Percentiles rank a stretch among this genome's conserved stretches.
These are phyloP conservation scores for Phaeosphaeria sp. DNA, from an alignment of 2,329 filamentous ascomycete genomes.

Conservation along the genomic window DNA sequence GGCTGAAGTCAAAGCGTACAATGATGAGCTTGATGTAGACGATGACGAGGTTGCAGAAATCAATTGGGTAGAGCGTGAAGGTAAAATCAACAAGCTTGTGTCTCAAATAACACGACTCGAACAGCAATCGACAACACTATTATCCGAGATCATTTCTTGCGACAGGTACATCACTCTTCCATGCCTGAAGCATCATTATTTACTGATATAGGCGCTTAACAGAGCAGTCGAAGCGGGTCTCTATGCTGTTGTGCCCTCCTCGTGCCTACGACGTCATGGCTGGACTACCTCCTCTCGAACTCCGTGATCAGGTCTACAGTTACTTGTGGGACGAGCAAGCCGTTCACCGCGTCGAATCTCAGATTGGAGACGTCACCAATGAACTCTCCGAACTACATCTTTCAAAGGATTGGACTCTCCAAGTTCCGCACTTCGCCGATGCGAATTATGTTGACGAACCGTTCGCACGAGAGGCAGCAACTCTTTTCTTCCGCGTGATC, in stretches of 20 bases:
- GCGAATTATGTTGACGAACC: constrained; percentile 1
- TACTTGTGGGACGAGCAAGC: constrained; percentile 5
- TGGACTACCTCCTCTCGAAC: constrained; percentile 8
- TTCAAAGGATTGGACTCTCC: background rate
- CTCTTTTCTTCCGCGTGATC: constrained; percentile 7
- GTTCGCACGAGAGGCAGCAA: constrained; percentile 10
- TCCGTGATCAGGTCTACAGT: constrained; percentile 12
- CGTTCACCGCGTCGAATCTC: background rate
- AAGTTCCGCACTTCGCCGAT: constrained; percentile 10
- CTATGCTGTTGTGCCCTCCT: background rate
- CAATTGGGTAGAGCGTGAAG: background rate
- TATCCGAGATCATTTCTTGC: background rate
- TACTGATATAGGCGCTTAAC: background rate
- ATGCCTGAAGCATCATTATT: background rate
- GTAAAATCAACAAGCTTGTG: background rate
- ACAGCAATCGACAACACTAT: background rate
- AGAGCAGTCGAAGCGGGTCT: background rate
- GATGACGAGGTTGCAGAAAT: background rate
- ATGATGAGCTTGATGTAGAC: background rate
- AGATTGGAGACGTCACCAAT: background rate
- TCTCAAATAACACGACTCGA: background rate
- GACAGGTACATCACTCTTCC: background rate
- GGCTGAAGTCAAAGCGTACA: background rate
- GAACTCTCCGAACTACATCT: background rate
- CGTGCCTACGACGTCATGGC: background rate